phyloP scores from a whole-genome alignment of 1,284 basidiomycete genomes.

The Ganoderma leucocontextum region DNA sequence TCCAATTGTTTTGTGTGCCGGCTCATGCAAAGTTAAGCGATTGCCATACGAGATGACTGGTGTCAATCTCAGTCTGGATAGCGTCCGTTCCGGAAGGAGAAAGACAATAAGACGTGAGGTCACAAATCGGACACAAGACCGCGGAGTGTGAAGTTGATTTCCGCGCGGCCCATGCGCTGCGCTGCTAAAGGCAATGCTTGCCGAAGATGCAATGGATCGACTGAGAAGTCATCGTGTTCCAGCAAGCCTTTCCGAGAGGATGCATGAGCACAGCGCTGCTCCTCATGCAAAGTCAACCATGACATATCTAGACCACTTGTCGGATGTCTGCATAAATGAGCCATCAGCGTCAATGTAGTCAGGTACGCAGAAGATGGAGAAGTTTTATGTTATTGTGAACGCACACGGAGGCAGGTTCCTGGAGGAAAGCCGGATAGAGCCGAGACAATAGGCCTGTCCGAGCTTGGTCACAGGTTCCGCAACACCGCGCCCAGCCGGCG shows the following conservation, averaged over 20 bases:
- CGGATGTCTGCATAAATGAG: neutral
- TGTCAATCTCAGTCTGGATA: conserved; percentile 22
- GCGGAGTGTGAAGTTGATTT: conserved; percentile 26
- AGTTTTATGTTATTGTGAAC: conserved; percentile 30
- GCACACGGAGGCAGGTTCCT: conserved; percentile 18
- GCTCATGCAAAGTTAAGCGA: conserved; percentile 19
- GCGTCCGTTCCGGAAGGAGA: conserved; percentile 13
- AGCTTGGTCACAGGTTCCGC: conserved; percentile 17
- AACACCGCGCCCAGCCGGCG: conserved; percentile 3
- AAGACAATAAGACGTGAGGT: conserved; percentile 38
- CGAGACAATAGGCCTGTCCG: conserved; percentile 28
- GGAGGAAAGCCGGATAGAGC: conserved; percentile 14
- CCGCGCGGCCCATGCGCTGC: conserved; percentile 12
- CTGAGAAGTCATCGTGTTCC: neutral
- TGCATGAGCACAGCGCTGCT: neutral
- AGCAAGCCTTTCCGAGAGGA: neutral
- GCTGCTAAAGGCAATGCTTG: conserved; percentile 2
- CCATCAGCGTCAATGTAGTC: conserved; percentile 2
- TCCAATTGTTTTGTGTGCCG: conserved; percentile 34
- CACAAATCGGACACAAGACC: conserved; percentile 30
- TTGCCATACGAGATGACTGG: conserved; percentile 18
- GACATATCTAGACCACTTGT: conserved; percentile 6
- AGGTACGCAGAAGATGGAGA: conserved; percentile 18
- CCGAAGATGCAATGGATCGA: conserved; percentile 19
- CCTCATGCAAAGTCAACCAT: neutral